Conservation (phyloP, 257 asterid genomes). For the Dorcoceras hygrometricum region DNA sequence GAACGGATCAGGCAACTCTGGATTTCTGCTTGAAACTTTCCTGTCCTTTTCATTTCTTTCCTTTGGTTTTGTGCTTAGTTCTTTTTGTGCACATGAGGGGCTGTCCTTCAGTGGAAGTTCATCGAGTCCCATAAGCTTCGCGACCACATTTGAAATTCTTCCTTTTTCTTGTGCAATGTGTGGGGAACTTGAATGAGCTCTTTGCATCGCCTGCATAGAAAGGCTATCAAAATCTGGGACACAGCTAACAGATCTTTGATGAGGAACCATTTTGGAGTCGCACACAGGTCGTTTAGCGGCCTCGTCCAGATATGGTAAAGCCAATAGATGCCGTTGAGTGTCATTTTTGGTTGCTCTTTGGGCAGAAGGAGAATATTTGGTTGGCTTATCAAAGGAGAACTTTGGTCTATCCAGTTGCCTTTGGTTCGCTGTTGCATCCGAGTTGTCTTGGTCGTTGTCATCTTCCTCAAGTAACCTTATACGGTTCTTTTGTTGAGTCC, state of each 20-base stretch:
- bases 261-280: slow-evolving; percentile 33
- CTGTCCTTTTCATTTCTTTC: slow-evolving; percentile 21
- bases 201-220: slow-evolving; percentile 29
- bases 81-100: slow-evolving; percentile 28
- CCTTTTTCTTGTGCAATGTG: slow-evolving; percentile 47
- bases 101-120: slow-evolving; percentile 48
- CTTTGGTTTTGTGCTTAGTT: slow-evolving; percentile 25
- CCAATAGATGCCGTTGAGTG: slow-evolving; percentile 38
- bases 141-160: slow-evolving; percentile 77
- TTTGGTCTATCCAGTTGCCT: slow-evolving; percentile 64
- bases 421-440: slow-evolving; percentile 35
- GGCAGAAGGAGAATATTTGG: slow-evolving; percentile 28
- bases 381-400: slow-evolving; percentile 75
- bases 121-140: slow-evolving; percentile 96
- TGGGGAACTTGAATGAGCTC: slow-evolving; percentile 31
- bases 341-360: slow-evolving; percentile 31
- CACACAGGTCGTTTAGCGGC: slow-evolving; percentile 29
- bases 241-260: slow-evolving; percentile 52
- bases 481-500: slow-evolving; percentile 41
- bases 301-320: slow-evolving; percentile 41
- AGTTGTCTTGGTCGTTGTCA: slow-evolving; percentile 49
- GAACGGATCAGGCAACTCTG: slow-evolving; percentile 21
- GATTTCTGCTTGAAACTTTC: slow-evolving; percentile 25
- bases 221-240: slow-evolving; percentile 38
- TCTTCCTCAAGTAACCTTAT: slow-evolving; percentile 65